Evolutionary conservation across 1,284 basidiomycete species (phyloP).

Genomic region (Ganoderma multipileum): DNA sequence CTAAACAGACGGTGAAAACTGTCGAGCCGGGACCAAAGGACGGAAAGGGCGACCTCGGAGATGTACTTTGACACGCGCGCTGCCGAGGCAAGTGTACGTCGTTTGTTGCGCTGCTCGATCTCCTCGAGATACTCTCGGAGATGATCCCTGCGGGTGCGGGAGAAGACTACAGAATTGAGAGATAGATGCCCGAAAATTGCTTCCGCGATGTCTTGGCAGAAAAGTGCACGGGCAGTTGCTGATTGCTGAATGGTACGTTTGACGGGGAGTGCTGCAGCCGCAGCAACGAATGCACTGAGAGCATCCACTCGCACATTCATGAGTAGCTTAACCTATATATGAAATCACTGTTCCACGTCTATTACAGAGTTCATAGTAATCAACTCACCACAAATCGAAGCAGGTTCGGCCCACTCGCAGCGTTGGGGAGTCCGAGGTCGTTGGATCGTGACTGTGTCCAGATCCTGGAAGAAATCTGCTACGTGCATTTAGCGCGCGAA

Average conservation of each 20-base stretch:
- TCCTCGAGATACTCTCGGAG: background rate
- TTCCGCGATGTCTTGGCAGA: background rate
- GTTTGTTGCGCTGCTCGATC: background rate
- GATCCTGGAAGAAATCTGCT: too few species aligned
- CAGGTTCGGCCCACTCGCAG: too few species aligned
- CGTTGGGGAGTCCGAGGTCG: too few species aligned
- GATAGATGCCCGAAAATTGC: background rate
- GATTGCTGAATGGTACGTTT: background rate
- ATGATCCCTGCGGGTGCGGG: background rate
- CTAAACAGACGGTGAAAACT: background rate
- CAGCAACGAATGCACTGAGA: too few species aligned
- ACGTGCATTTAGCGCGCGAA: too few species aligned
- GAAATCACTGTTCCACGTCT: too few species aligned
- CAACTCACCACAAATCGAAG: too few species aligned
- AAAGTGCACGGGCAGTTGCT: background rate
- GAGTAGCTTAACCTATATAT: too few species aligned
- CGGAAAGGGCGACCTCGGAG: background rate
- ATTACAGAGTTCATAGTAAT: too few species aligned
- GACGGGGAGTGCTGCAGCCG: too few species aligned
- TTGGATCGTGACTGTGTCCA: too few species aligned
- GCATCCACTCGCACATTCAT: too few species aligned
- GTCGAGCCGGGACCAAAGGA: background rate
- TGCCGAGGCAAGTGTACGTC: background rate
- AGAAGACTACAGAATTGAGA: background rate
- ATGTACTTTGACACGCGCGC: background rate